Base-by-base conservation (phyloP, 1,139 yeast species). In the Suhomyces guaymorum region DNA sequence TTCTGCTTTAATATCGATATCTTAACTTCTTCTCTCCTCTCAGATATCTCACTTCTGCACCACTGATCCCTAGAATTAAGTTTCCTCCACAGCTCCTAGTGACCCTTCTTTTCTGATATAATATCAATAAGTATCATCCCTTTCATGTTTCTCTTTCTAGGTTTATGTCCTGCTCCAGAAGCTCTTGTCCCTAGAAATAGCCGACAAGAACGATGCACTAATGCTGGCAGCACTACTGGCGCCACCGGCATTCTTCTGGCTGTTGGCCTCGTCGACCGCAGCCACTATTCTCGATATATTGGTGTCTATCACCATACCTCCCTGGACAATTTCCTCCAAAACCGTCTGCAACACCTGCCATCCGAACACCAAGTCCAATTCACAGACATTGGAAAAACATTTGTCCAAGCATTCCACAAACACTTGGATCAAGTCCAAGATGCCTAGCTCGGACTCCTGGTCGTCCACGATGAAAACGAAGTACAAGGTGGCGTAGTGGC, bases 241-340 rank as follows among this genome's bases (percentile, higher is more conserved):
- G n/a, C 37, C 30, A 7, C 42, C 48, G 19, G 43, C 30, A 26
- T 40, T 49, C 42, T 70, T 72, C 46, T 75, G 79, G 35, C 73
- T 64, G 51, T 76, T 77, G 27, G 81, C 80, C 25, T 72, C 78
- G 52, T 77, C 82, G 8, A 82, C 83, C 0, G 94, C 89, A n/a
- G 70, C 70, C n/a, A 90, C 96, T 24, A 92, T 89, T 44, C 86
- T 77, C 25, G 67, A 59, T 17, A 89, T 87, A 50, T 83, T 88
- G 1, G 98, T 90, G 57, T 92, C 98, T 24, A 94, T 87, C n/a
- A 92, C 98, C 95, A 94, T 83, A 0, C 99, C 99, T 18, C 97
- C 98, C 56, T 92, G 98, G 1, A 92, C 84, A 26, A 92, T 85
- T 52, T 94, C 97, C 54, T 84, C 92, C 37, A 92, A 63, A 4